phyloP scores from a whole-genome alignment of 2,329 filamentous ascomycete species.

The Thielaviopsis punctulata region DNA sequence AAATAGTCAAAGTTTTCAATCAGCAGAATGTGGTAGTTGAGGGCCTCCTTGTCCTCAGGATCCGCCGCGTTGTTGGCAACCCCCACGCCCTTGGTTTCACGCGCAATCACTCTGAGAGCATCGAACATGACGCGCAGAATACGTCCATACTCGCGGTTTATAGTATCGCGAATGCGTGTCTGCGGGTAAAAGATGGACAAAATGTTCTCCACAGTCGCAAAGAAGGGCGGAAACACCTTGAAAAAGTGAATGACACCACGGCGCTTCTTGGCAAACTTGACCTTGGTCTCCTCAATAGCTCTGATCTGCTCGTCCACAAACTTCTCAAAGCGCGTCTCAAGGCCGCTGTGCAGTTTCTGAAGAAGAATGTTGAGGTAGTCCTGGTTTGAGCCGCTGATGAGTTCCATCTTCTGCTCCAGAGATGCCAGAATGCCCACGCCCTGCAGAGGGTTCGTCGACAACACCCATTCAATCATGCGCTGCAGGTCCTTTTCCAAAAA shows the following conservation, averaged over 20 bases:
- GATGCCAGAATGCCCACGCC: conserved; percentile 71
- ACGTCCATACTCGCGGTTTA: conserved; percentile 75
- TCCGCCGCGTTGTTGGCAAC: conserved; percentile 29
- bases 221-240: conserved; percentile 78
- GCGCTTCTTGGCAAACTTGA: conserved; percentile 87
- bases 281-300: conserved; percentile 93
- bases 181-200: conserved; percentile 39
- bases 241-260: conserved; percentile 95
- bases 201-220: conserved; percentile 70
- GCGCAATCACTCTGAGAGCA: conserved; percentile 82
- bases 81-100: conserved; percentile 41
- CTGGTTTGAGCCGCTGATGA: conserved; percentile 79
- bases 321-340: conserved; percentile 63
- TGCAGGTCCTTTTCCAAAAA: conserved; percentile 69
- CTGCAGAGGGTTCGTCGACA: conserved; percentile 66
- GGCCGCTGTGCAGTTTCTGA: conserved; percentile 58
- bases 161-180: conserved; percentile 47
- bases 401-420: conserved; percentile 61
- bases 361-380: conserved; percentile 71
- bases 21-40: conserved; percentile 92
- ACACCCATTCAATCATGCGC: conserved; percentile 66
- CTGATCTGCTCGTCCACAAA: conserved; percentile 92
- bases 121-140: conserved; percentile 96
- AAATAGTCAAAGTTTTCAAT: conserved; percentile 99
- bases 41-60: conserved; percentile 81